Evolutionary conservation across 192 early-diverging fungal genomes (phyloP).

Genomic region (Phycomyces nitens): DNA sequence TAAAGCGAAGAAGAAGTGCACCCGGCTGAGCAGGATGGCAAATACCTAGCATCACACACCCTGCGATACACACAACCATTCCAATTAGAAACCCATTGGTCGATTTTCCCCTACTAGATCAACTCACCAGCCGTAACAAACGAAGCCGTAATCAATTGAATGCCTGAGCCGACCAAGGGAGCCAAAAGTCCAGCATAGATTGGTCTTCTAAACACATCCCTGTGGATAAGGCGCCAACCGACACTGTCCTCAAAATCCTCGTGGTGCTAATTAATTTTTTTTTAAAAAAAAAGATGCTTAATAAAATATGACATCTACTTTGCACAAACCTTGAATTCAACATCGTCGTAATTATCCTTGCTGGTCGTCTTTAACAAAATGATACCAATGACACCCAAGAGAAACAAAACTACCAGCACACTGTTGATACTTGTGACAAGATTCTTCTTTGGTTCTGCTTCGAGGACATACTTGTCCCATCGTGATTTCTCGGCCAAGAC

Average conservation of each 20-base stretch:
- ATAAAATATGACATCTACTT: neutral
- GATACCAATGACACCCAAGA: slow-evolving; percentile 62
- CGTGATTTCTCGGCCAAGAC: slow-evolving; percentile 39
- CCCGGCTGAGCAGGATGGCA: slow-evolving; percentile 28
- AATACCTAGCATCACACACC: slow-evolving; percentile 5
- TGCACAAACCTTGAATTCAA: slow-evolving; percentile 38
- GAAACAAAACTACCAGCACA: slow-evolving; percentile 57
- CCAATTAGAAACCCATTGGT: neutral
- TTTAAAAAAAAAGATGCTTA: too few relatives aligned
- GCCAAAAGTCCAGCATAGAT: slow-evolving; percentile 61
- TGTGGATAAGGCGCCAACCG: slow-evolving; percentile 78
- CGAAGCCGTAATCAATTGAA: slow-evolving; percentile 62
- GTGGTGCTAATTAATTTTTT: slow-evolving; percentile 1
- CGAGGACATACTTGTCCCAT: slow-evolving; percentile 64
- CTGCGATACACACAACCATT: neutral
- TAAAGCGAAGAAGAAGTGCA: slow-evolving; percentile 10
- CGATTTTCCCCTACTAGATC: too few relatives aligned
- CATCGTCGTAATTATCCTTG: slow-evolving; percentile 56
- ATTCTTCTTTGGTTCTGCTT: slow-evolving; percentile 51
- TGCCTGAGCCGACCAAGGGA: slow-evolving; percentile 67
- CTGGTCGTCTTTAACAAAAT: slow-evolving; percentile 66
- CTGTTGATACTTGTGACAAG: slow-evolving; percentile 73
- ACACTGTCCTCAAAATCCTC: slow-evolving; percentile 51
- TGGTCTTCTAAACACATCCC: slow-evolving; percentile 74
- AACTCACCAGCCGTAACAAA: slow-evolving; percentile 38